Evolutionary conservation across 306 rosid species (phyloP).

Genomic region (Gastrolobium bilobum): DNA sequence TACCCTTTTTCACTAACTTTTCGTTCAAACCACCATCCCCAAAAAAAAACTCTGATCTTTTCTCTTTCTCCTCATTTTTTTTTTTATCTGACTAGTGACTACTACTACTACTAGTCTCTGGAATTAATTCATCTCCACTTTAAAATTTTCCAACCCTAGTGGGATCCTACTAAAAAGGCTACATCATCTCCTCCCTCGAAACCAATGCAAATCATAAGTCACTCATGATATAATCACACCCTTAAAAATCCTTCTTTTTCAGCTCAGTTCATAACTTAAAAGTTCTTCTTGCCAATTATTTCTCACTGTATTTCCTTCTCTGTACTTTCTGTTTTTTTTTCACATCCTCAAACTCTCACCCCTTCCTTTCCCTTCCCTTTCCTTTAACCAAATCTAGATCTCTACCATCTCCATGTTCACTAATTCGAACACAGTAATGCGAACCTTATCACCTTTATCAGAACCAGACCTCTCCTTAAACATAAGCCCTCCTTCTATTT

Average conservation of each 20-base stretch:
- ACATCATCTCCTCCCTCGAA: constrained; percentile 42
- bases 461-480: constrained; percentile 92
- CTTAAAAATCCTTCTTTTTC: constrained; percentile 38
- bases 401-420: constrained; percentile 48
- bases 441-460: constrained; percentile 53
- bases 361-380: neutral
- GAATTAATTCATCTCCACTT: constrained; percentile 43
- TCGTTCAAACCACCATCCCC: constrained; percentile 66
- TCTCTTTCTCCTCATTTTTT: constrained; percentile 49
- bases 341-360: constrained; percentile 13
- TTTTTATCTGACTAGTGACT: constrained; percentile 48
- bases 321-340: neutral
- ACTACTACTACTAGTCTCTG: constrained; percentile 36
- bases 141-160: constrained; percentile 58
- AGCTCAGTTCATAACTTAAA: neutral
- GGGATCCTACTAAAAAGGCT: constrained; percentile 66
- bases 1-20: constrained; percentile 75
- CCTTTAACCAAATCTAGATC: constrained; percentile 26
- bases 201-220: constrained; percentile 78
- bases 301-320: constrained; percentile 34
- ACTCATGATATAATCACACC: constrained; percentile 81
- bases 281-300: neutral
- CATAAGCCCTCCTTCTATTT: constrained; percentile 73
- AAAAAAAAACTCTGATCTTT: constrained; percentile 53
- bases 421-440: constrained; percentile 49